Conservation (phyloP, 768 basidiomycete species). For the Piloderma croceum region DNA sequence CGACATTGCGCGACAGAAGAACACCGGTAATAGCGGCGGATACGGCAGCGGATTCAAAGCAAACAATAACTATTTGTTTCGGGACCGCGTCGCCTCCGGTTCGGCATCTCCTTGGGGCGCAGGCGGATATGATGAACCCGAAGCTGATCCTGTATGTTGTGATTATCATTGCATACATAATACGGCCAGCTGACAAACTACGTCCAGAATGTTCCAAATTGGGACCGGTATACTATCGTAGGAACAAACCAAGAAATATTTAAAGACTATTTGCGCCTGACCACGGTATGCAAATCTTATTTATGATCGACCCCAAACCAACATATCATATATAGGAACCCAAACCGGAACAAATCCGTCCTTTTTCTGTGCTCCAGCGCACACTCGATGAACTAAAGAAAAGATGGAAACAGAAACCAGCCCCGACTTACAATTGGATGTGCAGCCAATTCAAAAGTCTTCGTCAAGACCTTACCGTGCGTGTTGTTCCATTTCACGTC, state of each 20-base stretch:
- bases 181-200: slow-evolving; percentile 1
- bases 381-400: slow-evolving; percentile 83
- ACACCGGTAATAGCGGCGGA: no score
- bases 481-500: slow-evolving; percentile 32
- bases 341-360: slow-evolving; percentile 89
- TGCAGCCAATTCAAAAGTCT: slow-evolving; percentile 98
- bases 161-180: slow-evolving; percentile 1
- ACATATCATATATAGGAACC: slow-evolving; percentile 64
- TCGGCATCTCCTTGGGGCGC: slow-evolving; percentile 43
- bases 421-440: slow-evolving; percentile 75
- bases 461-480: slow-evolving; percentile 93
- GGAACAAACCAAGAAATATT: slow-evolving; percentile 86
- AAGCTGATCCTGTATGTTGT: slow-evolving; percentile 60
- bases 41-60: slow-evolving; percentile 39
- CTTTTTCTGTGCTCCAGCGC: slow-evolving; percentile 74
- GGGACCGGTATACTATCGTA: slow-evolving; percentile 94
- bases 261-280: slow-evolving; percentile 93
- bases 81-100: slow-evolving; percentile 40
- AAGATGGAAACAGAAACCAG: slow-evolving; percentile 74
- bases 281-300: slow-evolving; percentile 52
- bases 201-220: slow-evolving; percentile 85
- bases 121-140: slow-evolving; percentile 56
- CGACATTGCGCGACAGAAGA: slow-evolving; percentile 72
- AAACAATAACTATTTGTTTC: slow-evolving; percentile 50
- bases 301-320: not conserved